Percentiles rank a stretch among this genome's conserved stretches.
Conservation (phyloP, 2,329 filamentous ascomycete genomes). For the Penicillium sp. region DNA sequence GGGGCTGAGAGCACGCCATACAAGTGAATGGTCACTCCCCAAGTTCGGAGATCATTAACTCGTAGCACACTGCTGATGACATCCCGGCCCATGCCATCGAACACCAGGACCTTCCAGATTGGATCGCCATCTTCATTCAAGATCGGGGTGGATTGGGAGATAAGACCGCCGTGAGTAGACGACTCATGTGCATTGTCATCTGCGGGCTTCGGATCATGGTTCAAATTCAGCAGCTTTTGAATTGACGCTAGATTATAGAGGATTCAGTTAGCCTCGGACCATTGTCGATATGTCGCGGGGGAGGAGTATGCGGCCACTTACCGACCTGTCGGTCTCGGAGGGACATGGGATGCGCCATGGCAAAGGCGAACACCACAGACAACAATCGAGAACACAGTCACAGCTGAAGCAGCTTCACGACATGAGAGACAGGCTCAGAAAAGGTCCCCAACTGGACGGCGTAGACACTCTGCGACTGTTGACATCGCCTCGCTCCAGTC, state of each 20-base stretch:
- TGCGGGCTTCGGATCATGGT: conserved; percentile 67
- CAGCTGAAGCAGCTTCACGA: conserved; percentile 28
- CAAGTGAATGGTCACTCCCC: conserved; percentile 98
- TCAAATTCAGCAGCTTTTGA: conserved; percentile 94
- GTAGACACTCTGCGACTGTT: conserved; percentile 20
- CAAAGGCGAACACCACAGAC: conserved; percentile 31
- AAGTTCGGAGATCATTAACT: conserved; percentile 88
- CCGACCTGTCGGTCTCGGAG: conserved; percentile 76
- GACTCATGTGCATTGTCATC: conserved; percentile 67
- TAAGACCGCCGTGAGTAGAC: conserved; percentile 62
- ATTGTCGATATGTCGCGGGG: conserved; percentile 6
- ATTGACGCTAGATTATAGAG: conserved; percentile 72
- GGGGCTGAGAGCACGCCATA: conserved; percentile 50
- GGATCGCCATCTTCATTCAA: conserved; percentile 86
- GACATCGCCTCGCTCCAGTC: conserved; percentile 19
- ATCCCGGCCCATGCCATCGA: conserved; percentile 89
- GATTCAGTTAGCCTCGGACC: conserved; percentile 17
- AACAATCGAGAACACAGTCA: conserved; percentile 24
- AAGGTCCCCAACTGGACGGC: background rate
- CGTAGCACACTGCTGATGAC: conserved; percentile 95
- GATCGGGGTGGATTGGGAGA: conserved; percentile 76
- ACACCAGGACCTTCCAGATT: conserved; percentile 97
- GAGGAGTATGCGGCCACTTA: conserved; percentile 48
- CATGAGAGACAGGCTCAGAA: conserved; percentile 17
- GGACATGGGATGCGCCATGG: conserved; percentile 64